Percentiles rank a stretch among this genome's conserved stretches.
Evolutionary conservation across 371 early-diverging fungal genomes (phyloP).

Genomic region (Apophysomyces trapeziformis): DNA sequence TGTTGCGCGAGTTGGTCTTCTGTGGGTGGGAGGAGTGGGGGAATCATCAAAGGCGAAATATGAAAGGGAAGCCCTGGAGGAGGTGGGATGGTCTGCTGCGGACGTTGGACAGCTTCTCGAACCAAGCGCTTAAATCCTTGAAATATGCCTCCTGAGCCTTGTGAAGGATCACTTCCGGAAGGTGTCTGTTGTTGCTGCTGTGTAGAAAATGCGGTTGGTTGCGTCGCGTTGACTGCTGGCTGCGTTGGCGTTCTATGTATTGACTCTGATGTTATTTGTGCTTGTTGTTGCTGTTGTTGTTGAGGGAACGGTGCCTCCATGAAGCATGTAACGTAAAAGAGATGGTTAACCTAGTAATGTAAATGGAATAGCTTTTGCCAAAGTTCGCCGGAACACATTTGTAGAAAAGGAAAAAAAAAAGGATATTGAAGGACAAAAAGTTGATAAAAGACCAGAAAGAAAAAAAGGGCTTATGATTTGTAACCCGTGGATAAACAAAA

Average conservation of each 20-base stretch:
- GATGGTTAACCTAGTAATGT: too few relatives aligned
- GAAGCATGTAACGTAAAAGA: background rate
- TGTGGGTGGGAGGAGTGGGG: background rate
- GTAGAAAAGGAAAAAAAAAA: too few relatives aligned
- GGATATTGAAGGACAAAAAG: too few relatives aligned
- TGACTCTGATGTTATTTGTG: background rate
- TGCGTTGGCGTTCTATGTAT: background rate
- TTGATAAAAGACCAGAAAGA: too few relatives aligned
- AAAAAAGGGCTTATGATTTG: too few relatives aligned
- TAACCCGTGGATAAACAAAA: too few relatives aligned
- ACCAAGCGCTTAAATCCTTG: background rate
- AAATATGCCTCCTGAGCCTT: conserved; percentile 6
- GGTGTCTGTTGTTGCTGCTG: background rate
- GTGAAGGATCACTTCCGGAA: background rate
- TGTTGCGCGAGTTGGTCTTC: background rate
- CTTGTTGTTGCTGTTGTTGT: background rate
- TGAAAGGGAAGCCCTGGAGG: background rate
- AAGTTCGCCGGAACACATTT: too few relatives aligned
- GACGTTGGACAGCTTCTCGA: background rate
- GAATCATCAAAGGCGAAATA: background rate
- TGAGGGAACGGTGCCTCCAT: background rate
- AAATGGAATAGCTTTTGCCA: too few relatives aligned
- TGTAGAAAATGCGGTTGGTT: background rate
- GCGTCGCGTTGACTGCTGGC: background rate
- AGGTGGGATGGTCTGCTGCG: too few relatives aligned